Percentiles rank a stretch among this genome's conserved stretches.
Evolutionary conservation across 1,139 yeast genomes (phyloP).

Genomic region (Candida frijolesensis): DNA sequence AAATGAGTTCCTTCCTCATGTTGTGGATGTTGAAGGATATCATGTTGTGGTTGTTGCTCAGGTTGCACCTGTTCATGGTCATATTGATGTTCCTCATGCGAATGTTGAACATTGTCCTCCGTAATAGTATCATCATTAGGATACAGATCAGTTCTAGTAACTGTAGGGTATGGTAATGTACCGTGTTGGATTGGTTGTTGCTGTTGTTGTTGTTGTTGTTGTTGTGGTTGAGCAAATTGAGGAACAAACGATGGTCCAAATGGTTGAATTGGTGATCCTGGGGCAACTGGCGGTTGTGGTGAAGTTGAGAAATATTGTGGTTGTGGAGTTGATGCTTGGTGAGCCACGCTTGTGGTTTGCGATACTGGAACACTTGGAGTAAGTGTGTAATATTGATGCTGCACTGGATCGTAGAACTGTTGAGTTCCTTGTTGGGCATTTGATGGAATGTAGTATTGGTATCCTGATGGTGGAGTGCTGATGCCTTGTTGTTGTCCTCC

Average conservation of each 20-base stretch:
- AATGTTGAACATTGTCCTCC: background rate
- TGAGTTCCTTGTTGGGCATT: slow-evolving; percentile 33
- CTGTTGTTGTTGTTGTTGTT: slow-evolving; percentile 12
- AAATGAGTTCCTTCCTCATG: background rate
- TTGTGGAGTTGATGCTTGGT: slow-evolving; percentile 22
- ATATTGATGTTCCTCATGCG: background rate
- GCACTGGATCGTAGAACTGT: slow-evolving; percentile 49
- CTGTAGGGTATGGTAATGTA: slow-evolving; percentile 16
- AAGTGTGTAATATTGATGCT: slow-evolving; percentile 47
- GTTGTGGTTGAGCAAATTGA: slow-evolving; percentile 11
- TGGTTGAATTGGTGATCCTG: slow-evolving; percentile 14
- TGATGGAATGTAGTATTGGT: slow-evolving; percentile 21
- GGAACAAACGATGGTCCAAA: slow-evolving; percentile 13
- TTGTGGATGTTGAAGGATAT: background rate
- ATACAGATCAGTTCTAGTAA: slow-evolving; percentile 8
- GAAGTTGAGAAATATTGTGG: slow-evolving; percentile 45
- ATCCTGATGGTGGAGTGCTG: slow-evolving; percentile 20
- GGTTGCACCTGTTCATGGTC: background rate
- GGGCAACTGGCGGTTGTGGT: slow-evolving; percentile 26
- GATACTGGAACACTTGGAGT: slow-evolving; percentile 38
- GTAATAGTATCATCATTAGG: slow-evolving; percentile 7
- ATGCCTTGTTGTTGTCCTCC: slow-evolving; percentile 10
- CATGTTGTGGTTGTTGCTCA: background rate
- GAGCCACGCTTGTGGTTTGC: slow-evolving; percentile 20
- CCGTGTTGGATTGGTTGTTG: slow-evolving; percentile 1